Evolutionary conservation across 164 flowering plant genomes (phyloP).

Genomic region (Saururus chinensis): DNA sequence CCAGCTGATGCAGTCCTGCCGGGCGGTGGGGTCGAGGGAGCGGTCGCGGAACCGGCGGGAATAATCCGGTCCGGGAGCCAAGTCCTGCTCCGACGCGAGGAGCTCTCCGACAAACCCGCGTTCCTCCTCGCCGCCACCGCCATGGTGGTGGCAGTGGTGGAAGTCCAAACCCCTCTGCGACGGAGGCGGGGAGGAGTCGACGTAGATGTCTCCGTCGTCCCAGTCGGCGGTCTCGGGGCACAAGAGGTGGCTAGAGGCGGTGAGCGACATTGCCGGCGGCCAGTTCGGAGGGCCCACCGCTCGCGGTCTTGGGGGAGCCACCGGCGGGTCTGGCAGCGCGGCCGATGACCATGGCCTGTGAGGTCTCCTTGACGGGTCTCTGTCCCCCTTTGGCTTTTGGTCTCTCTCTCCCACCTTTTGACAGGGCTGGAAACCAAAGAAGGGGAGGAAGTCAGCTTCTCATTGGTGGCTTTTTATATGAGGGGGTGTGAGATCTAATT

Average conservation of each 20-base stretch:
- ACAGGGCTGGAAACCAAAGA: not conserved
- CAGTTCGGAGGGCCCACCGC: not conserved
- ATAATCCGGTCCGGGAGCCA: conserved; percentile 32
- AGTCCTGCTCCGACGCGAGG: conserved; percentile 28
- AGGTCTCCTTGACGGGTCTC: not conserved
- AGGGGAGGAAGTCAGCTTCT: not conserved
- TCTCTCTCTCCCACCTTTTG: not conserved
- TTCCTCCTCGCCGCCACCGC: conserved; percentile 1
- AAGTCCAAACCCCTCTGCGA: too few species aligned
- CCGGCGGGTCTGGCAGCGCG: not conserved
- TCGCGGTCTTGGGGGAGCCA: not conserved
- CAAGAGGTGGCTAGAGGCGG: conserved; percentile 10
- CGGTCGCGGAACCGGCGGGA: conserved; percentile 23
- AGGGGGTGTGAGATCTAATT: too few species aligned
- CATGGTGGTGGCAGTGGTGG: not conserved
- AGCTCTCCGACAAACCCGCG: conserved; percentile 10
- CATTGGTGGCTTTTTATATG: not conserved
- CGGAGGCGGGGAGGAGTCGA: too few species aligned
- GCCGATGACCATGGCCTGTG: conserved; percentile 1
- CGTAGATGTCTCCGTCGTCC: conserved; percentile 14
- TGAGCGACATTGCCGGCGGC: conserved; percentile 11
- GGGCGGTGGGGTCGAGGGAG: conserved; percentile 31
- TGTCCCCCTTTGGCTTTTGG: not conserved
- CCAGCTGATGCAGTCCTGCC: conserved; percentile 58
- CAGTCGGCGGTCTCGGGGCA: not conserved